Percentiles rank a stretch among this genome's conserved stretches.
Evolutionary conservation across 2,329 filamentous ascomycete species (phyloP).

Genomic region (Colletotrichum melonis): DNA sequence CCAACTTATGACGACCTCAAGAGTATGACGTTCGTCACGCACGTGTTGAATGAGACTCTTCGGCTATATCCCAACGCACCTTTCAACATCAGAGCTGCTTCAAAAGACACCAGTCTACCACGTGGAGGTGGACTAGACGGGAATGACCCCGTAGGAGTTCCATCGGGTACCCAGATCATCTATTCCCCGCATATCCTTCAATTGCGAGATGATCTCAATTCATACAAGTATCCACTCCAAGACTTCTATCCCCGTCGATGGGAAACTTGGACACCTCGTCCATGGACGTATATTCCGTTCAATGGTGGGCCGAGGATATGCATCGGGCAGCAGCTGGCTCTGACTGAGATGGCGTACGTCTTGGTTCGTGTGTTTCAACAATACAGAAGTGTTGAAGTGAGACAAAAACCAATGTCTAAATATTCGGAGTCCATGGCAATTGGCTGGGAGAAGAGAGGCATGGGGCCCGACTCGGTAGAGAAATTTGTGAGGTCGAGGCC

Average conservation of each 20-base stretch:
- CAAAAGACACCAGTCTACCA: constrained; percentile 81
- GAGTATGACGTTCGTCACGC: constrained; percentile 81
- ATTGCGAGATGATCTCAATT: not conserved
- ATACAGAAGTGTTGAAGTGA: not conserved
- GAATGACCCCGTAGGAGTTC: constrained; percentile 61
- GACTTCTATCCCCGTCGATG: not conserved
- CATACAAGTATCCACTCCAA: not conserved
- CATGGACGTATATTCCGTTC: constrained; percentile 61
- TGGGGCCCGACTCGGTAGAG: not conserved
- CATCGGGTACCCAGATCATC: constrained; percentile 31
- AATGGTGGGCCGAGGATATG: constrained; percentile 45
- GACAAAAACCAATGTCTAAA: too few species aligned
- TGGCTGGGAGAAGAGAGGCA: not conserved
- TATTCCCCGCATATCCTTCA: constrained; percentile 11
- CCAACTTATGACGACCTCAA: constrained; percentile 42
- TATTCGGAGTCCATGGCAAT: not conserved
- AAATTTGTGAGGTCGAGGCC: not conserved
- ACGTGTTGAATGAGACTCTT: constrained; percentile 80
- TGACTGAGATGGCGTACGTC: constrained; percentile 65
- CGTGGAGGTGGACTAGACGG: constrained; percentile 59
- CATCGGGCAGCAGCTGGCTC: constrained; percentile 69
- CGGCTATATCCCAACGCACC: constrained; percentile 83
- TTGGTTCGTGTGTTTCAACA: not conserved
- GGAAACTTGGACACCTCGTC: constrained; percentile 58
- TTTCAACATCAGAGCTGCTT: constrained; percentile 79